A percentile compares a stretch with the other conserved stretches of the same genome.
These are phyloP conservation scores for Russula sp. DNA, from an alignment of 768 basidiomycete species.

Conservation along the genomic window DNA sequence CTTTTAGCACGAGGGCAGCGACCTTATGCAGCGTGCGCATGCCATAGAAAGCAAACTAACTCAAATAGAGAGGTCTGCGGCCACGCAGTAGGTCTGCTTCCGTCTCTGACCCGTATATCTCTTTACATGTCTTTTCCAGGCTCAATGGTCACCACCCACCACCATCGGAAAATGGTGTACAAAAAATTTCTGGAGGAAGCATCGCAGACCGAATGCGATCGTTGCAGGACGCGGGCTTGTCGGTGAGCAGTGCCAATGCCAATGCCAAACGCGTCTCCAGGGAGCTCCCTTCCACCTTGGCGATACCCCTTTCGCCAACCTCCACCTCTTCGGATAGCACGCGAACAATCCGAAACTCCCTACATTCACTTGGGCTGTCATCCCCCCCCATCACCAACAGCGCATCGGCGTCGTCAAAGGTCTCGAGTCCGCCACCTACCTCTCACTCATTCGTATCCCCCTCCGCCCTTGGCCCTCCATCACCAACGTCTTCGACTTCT, in stretches of 20 bases:
- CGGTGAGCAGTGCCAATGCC: conserved; percentile 31
- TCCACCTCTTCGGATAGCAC: conserved; percentile 26
- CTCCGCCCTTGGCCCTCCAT: conserved; percentile 69
- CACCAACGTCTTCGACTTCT: conserved; percentile 63
- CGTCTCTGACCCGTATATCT: conserved; percentile 6
- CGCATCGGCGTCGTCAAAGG: conserved; percentile 27
- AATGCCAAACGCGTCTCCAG: conserved; percentile 50
- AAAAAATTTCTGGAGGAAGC: conserved; percentile 47
- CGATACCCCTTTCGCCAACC: conserved; percentile 31
- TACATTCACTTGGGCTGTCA: conserved; percentile 21
- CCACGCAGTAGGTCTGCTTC: conserved; percentile 27
- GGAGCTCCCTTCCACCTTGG: conserved; percentile 40
- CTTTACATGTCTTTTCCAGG: conserved; percentile 14
- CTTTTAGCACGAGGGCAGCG: conserved; percentile 34
- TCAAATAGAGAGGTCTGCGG: conserved; percentile 39
- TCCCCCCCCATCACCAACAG: conserved; percentile 26
- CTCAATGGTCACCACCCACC: conserved; percentile 18
- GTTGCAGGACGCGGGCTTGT: conserved; percentile 65
- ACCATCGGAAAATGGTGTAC: conserved; percentile 19
- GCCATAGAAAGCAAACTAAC: conserved; percentile 42
- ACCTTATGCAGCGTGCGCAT: conserved; percentile 38
- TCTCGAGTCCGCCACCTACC: conserved; percentile 26
- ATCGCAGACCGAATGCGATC: conserved; percentile 80
- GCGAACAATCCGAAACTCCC: conserved; percentile 23
- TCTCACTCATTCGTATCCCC: conserved; percentile 61